phyloP scores from a whole-genome alignment of 257 asterid species.

The Plantago elongata region DNA sequence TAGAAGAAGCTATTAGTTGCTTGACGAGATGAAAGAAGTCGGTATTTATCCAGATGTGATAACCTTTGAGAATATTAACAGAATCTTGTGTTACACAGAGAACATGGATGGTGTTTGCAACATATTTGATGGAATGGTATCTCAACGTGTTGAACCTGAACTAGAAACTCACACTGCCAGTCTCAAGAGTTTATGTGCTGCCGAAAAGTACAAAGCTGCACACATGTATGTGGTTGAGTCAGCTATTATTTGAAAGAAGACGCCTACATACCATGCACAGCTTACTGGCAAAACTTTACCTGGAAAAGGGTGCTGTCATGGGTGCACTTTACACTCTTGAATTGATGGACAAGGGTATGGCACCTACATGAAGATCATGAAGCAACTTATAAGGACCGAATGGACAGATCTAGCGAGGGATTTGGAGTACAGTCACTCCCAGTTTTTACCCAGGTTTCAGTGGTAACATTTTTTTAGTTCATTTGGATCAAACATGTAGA shows the following conservation, averaged over 20 bases:
- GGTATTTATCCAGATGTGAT: constrained; percentile 42
- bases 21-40: constrained; percentile 48
- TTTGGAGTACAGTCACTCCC: constrained; percentile 32
- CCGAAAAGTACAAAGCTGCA: constrained; percentile 43
- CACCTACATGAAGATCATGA: constrained; percentile 37
- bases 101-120: constrained; percentile 35
- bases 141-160: constrained; percentile 49
- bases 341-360: constrained; percentile 66
- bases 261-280: constrained; percentile 44
- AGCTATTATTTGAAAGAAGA: constrained; percentile 26
- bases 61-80: constrained; percentile 55
- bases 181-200: constrained; percentile 41
- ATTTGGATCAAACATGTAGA: not conserved
- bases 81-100: constrained; percentile 38
- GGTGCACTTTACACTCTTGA: constrained; percentile 48
- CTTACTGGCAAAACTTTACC: constrained; percentile 56
- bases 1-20: constrained; percentile 35
- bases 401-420: constrained; percentile 42
- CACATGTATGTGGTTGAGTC: constrained; percentile 47
- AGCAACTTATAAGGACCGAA: constrained; percentile 38
- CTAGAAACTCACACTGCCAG: constrained; percentile 42
- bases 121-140: constrained; percentile 47
- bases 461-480: constrained; percentile 19
- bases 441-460: constrained; percentile 20
- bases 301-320: constrained; percentile 41